Conservation (phyloP, 176 grass and related monocot genomes). For the Avena sativa region DNA sequence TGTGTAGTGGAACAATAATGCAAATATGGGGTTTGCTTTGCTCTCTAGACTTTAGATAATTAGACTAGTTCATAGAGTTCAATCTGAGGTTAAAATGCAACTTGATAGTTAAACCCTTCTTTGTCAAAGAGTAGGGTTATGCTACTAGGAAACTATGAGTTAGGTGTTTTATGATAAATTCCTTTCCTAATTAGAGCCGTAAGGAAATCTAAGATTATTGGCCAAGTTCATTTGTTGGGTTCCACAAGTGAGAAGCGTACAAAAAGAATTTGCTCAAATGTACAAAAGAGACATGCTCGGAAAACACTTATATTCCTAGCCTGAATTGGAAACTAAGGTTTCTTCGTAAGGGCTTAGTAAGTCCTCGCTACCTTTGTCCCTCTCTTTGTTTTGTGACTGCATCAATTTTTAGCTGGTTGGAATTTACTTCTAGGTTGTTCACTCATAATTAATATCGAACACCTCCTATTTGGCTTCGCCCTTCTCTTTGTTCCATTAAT, state of each 20-base stretch:
- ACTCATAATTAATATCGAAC: neutral
- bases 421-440: neutral
- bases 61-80: neutral
- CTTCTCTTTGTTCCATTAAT: neutral
- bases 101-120: neutral
- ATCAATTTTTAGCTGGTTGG: neutral
- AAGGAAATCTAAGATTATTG: neutral
- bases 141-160: neutral
- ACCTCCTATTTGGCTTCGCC: neutral
- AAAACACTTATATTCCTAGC: neutral
- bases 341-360: neutral
- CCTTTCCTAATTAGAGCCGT: neutral
- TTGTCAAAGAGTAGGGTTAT: neutral
- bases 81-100: neutral
- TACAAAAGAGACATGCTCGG: neutral
- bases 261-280: constrained; percentile 1
- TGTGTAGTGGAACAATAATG: neutral
- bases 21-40: neutral
- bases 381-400: neutral
- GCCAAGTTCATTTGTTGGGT: neutral
- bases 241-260: neutral
- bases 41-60: neutral
- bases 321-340: neutral
- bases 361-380: neutral
- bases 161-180: neutral